Percentiles rank a stretch among this genome's conserved stretches.
Evolutionary conservation across 768 basidiomycete species (phyloP).

Genomic region (Strobilomyces dryophilus): DNA sequence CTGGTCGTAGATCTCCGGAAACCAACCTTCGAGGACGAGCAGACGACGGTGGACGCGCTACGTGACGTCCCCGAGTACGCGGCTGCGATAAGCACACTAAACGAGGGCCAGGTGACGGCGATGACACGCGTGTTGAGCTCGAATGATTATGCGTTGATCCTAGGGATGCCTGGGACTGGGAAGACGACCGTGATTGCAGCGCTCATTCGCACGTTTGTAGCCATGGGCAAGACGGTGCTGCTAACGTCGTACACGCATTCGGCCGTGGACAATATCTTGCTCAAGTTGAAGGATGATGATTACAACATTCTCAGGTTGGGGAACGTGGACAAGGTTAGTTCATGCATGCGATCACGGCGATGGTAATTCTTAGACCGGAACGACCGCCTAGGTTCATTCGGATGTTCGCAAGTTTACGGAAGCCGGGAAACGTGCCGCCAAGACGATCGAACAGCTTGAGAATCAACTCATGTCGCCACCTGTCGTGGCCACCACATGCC

Average conservation of each 20-base stretch:
- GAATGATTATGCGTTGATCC: constrained; percentile 83
- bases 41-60: constrained; percentile 12
- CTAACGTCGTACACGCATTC: constrained; percentile 96
- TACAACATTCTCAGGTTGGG: constrained; percentile 83
- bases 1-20: constrained; percentile 78
- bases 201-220: constrained; percentile 76
- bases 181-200: constrained; percentile 95
- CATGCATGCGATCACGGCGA: background rate
- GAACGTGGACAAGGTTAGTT: constrained; percentile 80
- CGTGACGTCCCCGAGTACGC: constrained; percentile 28
- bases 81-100: constrained; percentile 44
- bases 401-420: constrained; percentile 72
- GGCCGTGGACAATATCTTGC: constrained; percentile 94
- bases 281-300: constrained; percentile 68
- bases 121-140: constrained; percentile 73
- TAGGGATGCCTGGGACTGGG: constrained; percentile 99
- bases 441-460: constrained; percentile 79
- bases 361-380: constrained; percentile 2
- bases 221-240: constrained; percentile 80
- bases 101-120: constrained; percentile 67
- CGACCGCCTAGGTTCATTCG: constrained; percentile 65
- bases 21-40: constrained; percentile 56
- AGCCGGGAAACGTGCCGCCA: constrained; percentile 47
- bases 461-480: constrained; percentile 80
- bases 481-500: constrained; percentile 93